These are phyloP conservation scores for Lizonia empirigonia DNA, from an alignment of 2,329 filamentous ascomycete species.

Conservation along the genomic window DNA sequence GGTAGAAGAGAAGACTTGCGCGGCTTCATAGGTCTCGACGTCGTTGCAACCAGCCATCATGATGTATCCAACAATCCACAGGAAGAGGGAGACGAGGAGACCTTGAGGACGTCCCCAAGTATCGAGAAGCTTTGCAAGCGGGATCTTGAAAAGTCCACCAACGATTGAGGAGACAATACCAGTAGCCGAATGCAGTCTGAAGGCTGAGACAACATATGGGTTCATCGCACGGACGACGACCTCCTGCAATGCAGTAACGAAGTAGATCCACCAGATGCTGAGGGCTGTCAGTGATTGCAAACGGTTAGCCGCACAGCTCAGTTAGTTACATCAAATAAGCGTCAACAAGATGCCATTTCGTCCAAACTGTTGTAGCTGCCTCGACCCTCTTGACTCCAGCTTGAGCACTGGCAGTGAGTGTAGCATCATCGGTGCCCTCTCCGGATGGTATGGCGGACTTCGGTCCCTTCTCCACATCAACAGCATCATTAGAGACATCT, in stretches of 20 bases:
- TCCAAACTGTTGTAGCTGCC: conserved; percentile 48
- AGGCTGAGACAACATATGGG: conserved; percentile 47
- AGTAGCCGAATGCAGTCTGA: conserved; percentile 36
- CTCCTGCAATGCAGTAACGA: conserved; percentile 55
- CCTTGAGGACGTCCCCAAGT: conserved; percentile 48
- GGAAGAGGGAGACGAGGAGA: conserved; percentile 34
- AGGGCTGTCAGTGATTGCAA: not conserved
- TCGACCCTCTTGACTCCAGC: conserved; percentile 46
- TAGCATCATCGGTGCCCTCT: conserved; percentile 18
- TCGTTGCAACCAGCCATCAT: conserved; percentile 68
- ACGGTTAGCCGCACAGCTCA: fast-evolving
- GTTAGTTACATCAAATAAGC: conserved; percentile 44
- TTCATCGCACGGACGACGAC: conserved; percentile 48
- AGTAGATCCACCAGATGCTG: conserved; percentile 54
- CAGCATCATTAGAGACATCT: not conserved
- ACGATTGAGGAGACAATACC: conserved; percentile 43
- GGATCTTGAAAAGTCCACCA: conserved; percentile 43
- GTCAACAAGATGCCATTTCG: conserved; percentile 40
- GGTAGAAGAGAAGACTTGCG: conserved; percentile 68
- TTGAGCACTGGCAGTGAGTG: conserved; percentile 31
- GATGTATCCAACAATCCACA: conserved; percentile 54
- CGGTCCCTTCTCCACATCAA: conserved; percentile 6
- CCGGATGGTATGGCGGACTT: conserved; percentile 4
- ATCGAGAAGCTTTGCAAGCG: conserved; percentile 47
- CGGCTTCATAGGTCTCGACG: conserved; percentile 65